phyloP scores from a whole-genome alignment of 371 early-diverging fungal species.

The Entomophthora muscae region DNA sequence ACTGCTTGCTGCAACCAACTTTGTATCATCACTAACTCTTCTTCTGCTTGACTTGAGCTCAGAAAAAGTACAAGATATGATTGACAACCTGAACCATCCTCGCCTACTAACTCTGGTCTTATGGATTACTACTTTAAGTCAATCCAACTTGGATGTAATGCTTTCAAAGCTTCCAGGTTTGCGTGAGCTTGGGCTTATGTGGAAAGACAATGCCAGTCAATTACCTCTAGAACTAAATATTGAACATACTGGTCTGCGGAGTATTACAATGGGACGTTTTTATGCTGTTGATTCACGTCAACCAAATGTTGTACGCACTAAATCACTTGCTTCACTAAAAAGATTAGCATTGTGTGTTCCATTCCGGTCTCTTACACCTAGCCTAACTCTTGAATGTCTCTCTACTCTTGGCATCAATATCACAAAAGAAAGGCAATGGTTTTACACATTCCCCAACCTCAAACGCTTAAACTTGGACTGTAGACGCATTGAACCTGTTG shows the following conservation, averaged over 20 bases:
- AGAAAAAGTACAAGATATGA: neutral
- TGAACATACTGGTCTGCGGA: neutral
- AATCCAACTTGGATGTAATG: neutral
- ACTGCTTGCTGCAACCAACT: neutral
- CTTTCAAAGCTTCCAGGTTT: neutral
- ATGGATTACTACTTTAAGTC: neutral
- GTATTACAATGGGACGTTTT: neutral
- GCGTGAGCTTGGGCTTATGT: neutral
- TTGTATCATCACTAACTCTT: neutral
- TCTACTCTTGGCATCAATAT: neutral
- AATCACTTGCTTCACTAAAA: neutral
- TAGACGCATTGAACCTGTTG: neutral
- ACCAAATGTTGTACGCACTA: neutral
- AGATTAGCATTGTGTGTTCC: neutral
- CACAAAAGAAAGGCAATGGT: neutral
- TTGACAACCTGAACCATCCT: neutral
- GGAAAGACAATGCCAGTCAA: neutral
- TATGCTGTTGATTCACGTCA: neutral
- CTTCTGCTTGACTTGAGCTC: neutral
- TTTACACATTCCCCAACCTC: neutral
- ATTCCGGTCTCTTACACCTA: neutral
- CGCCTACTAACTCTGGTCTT: neutral
- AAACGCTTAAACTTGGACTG: neutral
- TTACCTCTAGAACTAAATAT: neutral
- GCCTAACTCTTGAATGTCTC: neutral